A percentile compares a stretch with the other conserved stretches of the same genome.
phyloP scores from a whole-genome alignment of 2,329 filamentous ascomycete species.

The Diaporthe citri region DNA sequence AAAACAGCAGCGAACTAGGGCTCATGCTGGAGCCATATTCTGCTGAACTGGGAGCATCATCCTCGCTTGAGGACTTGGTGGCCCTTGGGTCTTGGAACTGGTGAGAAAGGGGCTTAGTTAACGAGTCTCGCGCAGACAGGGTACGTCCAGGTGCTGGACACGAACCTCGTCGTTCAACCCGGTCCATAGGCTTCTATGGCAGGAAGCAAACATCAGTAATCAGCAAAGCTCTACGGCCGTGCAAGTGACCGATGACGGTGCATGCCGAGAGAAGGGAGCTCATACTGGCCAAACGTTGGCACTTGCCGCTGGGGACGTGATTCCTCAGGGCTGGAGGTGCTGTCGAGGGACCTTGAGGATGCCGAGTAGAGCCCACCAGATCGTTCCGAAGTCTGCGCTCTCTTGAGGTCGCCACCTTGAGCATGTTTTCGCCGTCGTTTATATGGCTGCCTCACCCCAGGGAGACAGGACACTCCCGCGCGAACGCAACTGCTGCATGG shows the following conservation, averaged over 20 bases:
- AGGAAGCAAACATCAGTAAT: background rate
- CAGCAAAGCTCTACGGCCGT: slow-evolving; percentile 58
- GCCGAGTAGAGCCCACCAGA: slow-evolving; percentile 19
- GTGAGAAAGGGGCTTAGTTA: slow-evolving; percentile 10
- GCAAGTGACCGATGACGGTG: slow-evolving; percentile 47
- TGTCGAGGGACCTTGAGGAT: slow-evolving; percentile 24
- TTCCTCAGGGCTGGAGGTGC: slow-evolving; percentile 26
- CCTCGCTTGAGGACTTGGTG: slow-evolving; percentile 38
- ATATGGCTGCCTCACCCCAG: slow-evolving; percentile 52
- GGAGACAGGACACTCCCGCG: slow-evolving; percentile 51
- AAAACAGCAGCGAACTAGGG: slow-evolving; percentile 51
- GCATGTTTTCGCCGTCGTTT: slow-evolving; percentile 60
- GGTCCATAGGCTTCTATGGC: slow-evolving; percentile 43
- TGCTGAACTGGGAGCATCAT: slow-evolving; percentile 48
- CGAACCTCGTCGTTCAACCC: slow-evolving; percentile 43
- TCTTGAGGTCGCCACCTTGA: slow-evolving; percentile 20
- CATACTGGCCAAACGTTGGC: slow-evolving; percentile 41
- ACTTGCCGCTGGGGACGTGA: slow-evolving; percentile 33
- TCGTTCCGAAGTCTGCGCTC: background rate
- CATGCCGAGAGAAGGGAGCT: background rate
- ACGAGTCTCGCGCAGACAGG: background rate
- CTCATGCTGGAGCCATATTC: slow-evolving; percentile 60
- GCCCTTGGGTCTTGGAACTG: slow-evolving; percentile 43
- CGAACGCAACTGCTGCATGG: slow-evolving; percentile 59
- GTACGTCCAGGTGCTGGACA: background rate